phyloP scores from a whole-genome alignment of 495 filamentous ascomycete genomes.

The Astrothelium macrocarpum region DNA sequence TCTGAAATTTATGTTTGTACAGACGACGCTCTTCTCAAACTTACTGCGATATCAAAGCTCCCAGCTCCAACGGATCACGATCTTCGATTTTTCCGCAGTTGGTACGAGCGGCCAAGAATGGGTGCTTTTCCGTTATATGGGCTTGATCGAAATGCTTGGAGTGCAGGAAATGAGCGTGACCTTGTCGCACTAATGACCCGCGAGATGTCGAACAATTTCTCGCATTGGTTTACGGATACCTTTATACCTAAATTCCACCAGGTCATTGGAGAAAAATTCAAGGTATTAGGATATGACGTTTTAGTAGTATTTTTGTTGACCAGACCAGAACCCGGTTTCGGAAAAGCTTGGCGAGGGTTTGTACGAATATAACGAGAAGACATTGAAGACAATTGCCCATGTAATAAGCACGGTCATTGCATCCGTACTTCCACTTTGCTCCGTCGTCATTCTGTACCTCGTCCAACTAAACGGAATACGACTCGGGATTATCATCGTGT shows the following conservation, averaged over 20 bases:
- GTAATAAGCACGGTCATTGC: neutral
- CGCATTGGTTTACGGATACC: neutral
- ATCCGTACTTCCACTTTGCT: neutral
- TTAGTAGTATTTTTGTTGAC: neutral
- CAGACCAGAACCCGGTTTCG: neutral
- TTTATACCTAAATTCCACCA: neutral
- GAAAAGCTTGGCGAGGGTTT: neutral
- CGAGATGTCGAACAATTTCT: neutral
- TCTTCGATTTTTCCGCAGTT: neutral
- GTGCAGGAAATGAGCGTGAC: neutral
- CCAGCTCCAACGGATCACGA: neutral
- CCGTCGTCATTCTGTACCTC: neutral
- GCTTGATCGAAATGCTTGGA: neutral
- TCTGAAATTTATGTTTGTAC: neutral
- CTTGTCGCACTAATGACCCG: neutral
- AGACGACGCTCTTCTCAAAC: neutral
- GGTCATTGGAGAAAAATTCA: neutral
- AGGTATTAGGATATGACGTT: neutral
- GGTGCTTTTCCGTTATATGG: neutral
- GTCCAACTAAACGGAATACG: neutral
- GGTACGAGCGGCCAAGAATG: neutral
- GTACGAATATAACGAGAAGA: neutral
- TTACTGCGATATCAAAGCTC: neutral
- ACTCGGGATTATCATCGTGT: neutral
- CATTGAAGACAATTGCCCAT: neutral